Base-by-base conservation (phyloP, 2,329 filamentous ascomycete species). In the Pseudogymnoascus destructans region DNA sequence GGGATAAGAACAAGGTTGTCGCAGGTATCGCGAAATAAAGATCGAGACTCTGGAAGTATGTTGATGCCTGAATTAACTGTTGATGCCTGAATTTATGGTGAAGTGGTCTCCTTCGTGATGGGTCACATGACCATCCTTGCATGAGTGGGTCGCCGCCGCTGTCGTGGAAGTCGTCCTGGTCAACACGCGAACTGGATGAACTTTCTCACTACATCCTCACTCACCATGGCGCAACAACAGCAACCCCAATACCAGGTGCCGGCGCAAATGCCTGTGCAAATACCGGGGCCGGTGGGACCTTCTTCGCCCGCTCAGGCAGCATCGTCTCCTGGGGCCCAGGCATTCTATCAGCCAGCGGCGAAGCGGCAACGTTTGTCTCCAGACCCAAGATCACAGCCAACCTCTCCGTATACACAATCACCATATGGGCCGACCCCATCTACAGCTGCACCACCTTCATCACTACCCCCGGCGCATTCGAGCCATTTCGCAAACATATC, bases 341-440 rank as follows among this genome's bases (percentile, higher is more conserved):
- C 73, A 77, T 46, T 85, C 65, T 67, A 71, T 60, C 79, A 85
- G 55, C 86, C 86, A 55, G 84, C 87, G 13, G 81, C 79, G 60
- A 92, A 93, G 74, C 80, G 87, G 69, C 84, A 79, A 69, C 85
- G 82, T 59, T 73, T 87, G 54, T 88, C 85, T 23, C 84, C 85
- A 57, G 84, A 83, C 59, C 79, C 84, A 32, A 73, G 77, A n/a
- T 84, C 86, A 25, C 83, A 85, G 64, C 84, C 85, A 59, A 77
- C 74, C 56, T 86, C 82, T 32, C 81, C 82, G 0, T 83, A 82
- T 66, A 74, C 76, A 63, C 70, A 73, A 64, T 76, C 80, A 62
- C 72, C 77, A 64, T 79, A 76, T 64, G 70, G 71, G 6, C 71
- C 74, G 63, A 77, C 75, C 59, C 78, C 78, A 17, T 70, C 69